These are phyloP conservation scores for Trametes sp. DNA, from an alignment of 1,284 basidiomycete species.

Conservation along the genomic window DNA sequence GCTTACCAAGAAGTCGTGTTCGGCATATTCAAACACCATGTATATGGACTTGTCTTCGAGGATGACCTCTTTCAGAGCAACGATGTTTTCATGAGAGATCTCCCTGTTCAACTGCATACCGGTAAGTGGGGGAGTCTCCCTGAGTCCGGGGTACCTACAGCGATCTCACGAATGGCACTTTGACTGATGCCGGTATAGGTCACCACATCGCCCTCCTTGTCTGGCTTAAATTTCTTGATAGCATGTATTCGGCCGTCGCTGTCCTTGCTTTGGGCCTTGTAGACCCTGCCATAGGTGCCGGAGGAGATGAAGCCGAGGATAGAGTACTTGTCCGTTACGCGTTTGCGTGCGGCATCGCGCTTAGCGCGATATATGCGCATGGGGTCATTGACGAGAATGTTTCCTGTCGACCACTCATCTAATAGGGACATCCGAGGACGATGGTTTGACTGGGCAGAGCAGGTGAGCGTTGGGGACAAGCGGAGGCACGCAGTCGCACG, in stretches of 20 bases:
- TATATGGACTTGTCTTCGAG: conserved; percentile 98
- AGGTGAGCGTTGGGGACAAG: not conserved
- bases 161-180: conserved; percentile 96
- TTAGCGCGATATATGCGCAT: conserved; percentile 89
- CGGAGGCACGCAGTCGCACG: not conserved
- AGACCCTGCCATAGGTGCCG: conserved; percentile 97
- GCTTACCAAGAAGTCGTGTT: conserved; percentile 95
- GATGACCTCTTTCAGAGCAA: conserved; percentile 92
- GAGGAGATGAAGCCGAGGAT: conserved; percentile 98
- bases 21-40: conserved; percentile 99
- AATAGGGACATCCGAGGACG: conserved; percentile 9
- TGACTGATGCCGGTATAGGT: conserved; percentile 98
- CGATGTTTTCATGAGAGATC: conserved; percentile 92
- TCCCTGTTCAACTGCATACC: conserved; percentile 85
- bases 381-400: conserved; percentile 53
- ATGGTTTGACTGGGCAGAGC: not conserved
- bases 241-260: conserved; percentile 81
- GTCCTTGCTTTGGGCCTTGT: conserved; percentile 89
- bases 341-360: conserved; percentile 71
- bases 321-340: conserved; percentile 83
- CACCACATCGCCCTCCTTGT: conserved; percentile 94
- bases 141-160: conserved; percentile 59
- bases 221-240: conserved; percentile 99
- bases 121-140: not conserved
- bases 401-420: conserved; percentile 30